A percentile compares a stretch with the other conserved stretches of the same genome.
Conservation (phyloP, 345 rosid genomes). For the Syzygium aqueum region DNA sequence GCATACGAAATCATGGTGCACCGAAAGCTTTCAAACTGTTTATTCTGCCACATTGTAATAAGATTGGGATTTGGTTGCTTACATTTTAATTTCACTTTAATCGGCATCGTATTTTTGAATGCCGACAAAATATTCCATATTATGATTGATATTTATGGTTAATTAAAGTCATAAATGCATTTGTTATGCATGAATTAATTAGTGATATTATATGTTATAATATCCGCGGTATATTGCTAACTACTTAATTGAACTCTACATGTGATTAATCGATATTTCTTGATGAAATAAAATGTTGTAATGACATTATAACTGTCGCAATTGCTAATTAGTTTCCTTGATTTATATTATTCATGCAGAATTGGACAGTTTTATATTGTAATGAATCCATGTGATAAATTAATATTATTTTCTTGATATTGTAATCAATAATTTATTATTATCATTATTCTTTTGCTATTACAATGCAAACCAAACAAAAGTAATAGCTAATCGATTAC, state of each 20-base stretch:
- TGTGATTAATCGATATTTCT: not conserved
- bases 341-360: not conserved
- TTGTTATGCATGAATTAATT: not conserved
- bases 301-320: not conserved
- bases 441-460: not conserved
- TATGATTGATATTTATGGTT: not conserved
- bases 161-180: not conserved
- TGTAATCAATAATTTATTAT: not conserved
- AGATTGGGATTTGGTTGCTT: no score
- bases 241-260: not conserved
- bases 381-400: not conserved
- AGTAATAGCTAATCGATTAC: not conserved
- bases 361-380: not conserved
- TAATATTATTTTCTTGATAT: not conserved
- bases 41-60: no score
- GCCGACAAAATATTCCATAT: not conserved
- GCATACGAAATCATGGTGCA: no score
- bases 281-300: not conserved
- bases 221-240: not conserved
- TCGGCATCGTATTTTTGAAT: not conserved
- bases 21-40: no score
- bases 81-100: no score
- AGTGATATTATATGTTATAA: not conserved
- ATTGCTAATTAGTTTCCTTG: not conserved
- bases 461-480: not conserved